Percentiles rank a stretch among this genome's conserved stretches.
These are phyloP conservation scores for Fusarium nodosum DNA, from an alignment of 2,329 filamentous ascomycete species.

Conservation along the genomic window DNA sequence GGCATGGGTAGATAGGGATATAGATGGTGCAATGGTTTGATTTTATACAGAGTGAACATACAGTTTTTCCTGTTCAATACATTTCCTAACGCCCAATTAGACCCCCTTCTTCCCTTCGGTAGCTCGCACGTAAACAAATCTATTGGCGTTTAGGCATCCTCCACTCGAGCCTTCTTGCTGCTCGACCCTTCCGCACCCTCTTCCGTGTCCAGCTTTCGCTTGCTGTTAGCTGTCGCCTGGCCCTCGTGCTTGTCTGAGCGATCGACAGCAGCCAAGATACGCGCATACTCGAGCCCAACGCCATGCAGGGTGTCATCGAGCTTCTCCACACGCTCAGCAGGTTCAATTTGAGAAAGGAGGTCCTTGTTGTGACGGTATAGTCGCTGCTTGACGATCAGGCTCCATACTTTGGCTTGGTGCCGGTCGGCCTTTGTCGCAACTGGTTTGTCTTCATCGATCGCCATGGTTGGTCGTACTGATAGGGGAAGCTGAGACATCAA, in stretches of 20 bases:
- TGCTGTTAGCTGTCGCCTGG: slow-evolving; percentile 53
- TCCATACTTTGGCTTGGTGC: slow-evolving; percentile 77
- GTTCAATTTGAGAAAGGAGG: slow-evolving; percentile 76
- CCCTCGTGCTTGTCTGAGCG: slow-evolving; percentile 52
- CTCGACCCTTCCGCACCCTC: slow-evolving; percentile 48
- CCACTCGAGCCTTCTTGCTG: slow-evolving; percentile 64
- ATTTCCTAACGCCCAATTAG: slow-evolving; percentile 31
- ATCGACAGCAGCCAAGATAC: slow-evolving; percentile 67
- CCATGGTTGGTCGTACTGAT: slow-evolving; percentile 67
- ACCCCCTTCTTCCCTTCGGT: slow-evolving; percentile 3
- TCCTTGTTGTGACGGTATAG: slow-evolving; percentile 83
- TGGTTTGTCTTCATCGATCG: slow-evolving; percentile 58
- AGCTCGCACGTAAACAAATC: neutral
- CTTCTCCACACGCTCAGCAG: slow-evolving; percentile 76
- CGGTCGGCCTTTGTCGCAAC: slow-evolving; percentile 67
- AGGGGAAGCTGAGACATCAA: slow-evolving; percentile 71
- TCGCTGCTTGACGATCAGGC: slow-evolving; percentile 80
- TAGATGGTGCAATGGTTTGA: slow-evolving; percentile 39
- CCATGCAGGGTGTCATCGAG: slow-evolving; percentile 76
- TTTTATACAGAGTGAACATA: slow-evolving; percentile 38
- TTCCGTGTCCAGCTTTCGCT: slow-evolving; percentile 61
- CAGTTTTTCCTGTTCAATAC: slow-evolving; percentile 31
- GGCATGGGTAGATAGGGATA: slow-evolving; percentile 41
- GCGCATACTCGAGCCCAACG: slow-evolving; percentile 80
- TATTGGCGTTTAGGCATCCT: slow-evolving; percentile 48